Base-by-base conservation (phyloP, 2,329 filamentous ascomycete species). In the Penicillium sp. region DNA sequence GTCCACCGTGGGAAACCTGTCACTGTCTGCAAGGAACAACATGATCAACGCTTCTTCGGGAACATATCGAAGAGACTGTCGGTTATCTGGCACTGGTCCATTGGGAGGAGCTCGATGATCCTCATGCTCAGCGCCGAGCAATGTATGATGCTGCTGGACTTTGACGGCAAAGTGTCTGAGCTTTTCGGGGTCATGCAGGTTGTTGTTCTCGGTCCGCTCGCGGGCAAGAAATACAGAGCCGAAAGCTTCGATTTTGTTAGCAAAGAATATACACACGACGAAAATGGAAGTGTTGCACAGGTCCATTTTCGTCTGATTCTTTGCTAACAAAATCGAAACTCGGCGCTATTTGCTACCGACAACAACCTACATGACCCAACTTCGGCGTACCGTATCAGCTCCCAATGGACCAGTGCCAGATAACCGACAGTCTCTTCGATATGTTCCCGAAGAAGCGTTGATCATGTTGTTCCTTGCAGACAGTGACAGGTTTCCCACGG, bases 371-470 rank as follows among this genome's bases (percentile, higher is more conserved):
- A n/a, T n/a, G n/a, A n/a, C n/a, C n/a, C n/a, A n/a, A n/a, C n/a
- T n/a, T n/a, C n/a, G n/a, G n/a, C n/a, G n/a, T n/a, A n/a, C n/a
- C n/a, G n/a, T n/a, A n/a, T n/a, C n/a, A n/a, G n/a, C 45, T 8
- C 40, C 53, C 49, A 28, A 64, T 61, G 64, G 58, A 10, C 26
- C 38, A 16, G 59, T 65, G 22, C 22, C 38, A 3, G 62, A 62
- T 19, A 46, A 60, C 19, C 56, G n/a, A 28, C 26, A 48, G 3
- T 3, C 37, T 13, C 22, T 16, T 7, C 49, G 62, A 46, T 70
- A 66, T 55, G 66, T 74, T 4, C 73, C 71, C 10, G 49, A 52
- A 6, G 73, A 75, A 59, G 73, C 73, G 4, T 55, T 73, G 8
- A 43, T 69, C 13, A 46, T 75, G 46, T 60, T 71, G 14, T 65